Evolutionary conservation across 139 green algal species (phyloP), one percentile per base, ranked within the genome.

Genomic region (Coelastrella sp.): DNA sequence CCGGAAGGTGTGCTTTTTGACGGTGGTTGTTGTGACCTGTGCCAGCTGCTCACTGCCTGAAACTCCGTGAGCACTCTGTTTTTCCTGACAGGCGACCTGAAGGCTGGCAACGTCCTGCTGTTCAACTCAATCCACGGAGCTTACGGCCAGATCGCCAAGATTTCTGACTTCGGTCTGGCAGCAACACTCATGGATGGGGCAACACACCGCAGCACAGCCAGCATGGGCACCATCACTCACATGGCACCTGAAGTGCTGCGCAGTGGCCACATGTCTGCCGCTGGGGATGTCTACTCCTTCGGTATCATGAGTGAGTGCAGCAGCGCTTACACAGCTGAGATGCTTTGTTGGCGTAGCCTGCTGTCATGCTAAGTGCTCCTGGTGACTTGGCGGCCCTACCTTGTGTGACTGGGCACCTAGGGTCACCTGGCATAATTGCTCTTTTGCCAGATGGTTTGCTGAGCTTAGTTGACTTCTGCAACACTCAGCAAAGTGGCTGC

Each of bases 141-240:
- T 27, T 80, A 78, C n/a, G 82, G 66, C n/a, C 82, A 87, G 82
- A 72, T 88, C 1, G 61, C 84, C 49, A 88, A 88, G 84, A 81
- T 88, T 27, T 59, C 49, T 7, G 84, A 88, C 84, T 88, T 88
- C 82, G 84, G 84, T 27, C 49, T 88, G 20, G 66, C 84, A n/a
- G 66, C 84, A 7, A 58, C 58, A 7, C 84, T 88, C 66, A 58
- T 88, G 35, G 68, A 88, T 14, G 84, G 68, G 4, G 68, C 84
- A 9, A 88, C 84, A 58, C 84, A 88, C 68, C 35, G 84, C 49
- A 81, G 68, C 68, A 88, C 84, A 57, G 68, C 84, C 66, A 88
- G 84, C 84, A 80, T 88, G 84, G 84, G 84, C 35, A 88, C 84
- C 68, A 88, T 88, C 84, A 88, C 84, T 8, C 84, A 88, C 84